phyloP scores from a whole-genome alignment of 805 yeast species.

The Lipomyces starkeyi region DNA sequence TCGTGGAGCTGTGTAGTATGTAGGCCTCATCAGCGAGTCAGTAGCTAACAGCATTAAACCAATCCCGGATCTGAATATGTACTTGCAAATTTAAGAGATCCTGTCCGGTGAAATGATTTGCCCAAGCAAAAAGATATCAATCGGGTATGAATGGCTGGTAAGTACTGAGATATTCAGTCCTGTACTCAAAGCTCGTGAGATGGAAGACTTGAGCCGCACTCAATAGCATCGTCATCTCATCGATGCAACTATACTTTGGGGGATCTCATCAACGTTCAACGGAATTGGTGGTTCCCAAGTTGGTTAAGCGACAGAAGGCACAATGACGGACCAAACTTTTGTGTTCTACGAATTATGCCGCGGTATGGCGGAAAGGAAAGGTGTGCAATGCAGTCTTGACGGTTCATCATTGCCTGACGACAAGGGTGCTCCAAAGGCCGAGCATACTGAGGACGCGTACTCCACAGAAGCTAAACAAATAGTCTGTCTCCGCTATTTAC shows the following conservation, averaged over 20 bases:
- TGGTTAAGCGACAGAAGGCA: neutral
- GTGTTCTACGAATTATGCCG: slow-evolving; percentile 29
- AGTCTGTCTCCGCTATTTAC: slow-evolving; percentile 11
- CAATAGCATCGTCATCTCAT: neutral
- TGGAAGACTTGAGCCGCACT: neutral
- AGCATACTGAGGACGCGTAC: slow-evolving; percentile 16
- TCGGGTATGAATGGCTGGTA: too few relatives aligned
- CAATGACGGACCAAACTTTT: slow-evolving; percentile 17
- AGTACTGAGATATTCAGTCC: too few relatives aligned
- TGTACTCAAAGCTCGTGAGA: too few relatives aligned
- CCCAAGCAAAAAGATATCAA: too few relatives aligned
- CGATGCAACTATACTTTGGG: neutral
- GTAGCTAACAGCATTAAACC: too few relatives aligned
- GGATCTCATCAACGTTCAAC: neutral
- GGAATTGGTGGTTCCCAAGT: neutral
- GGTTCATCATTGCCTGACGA: neutral
- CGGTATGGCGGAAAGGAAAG: slow-evolving; percentile 18
- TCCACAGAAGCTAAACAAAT: slow-evolving; percentile 26
- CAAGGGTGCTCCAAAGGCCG: neutral
- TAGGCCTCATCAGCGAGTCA: too few relatives aligned
- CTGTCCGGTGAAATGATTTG: too few relatives aligned
- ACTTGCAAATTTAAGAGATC: too few relatives aligned
- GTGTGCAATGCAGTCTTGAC: slow-evolving; percentile 14
- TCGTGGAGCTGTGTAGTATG: neutral
- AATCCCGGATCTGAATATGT: too few relatives aligned